These are phyloP conservation scores for Pseudocercospora macadamiae DNA, from an alignment of 2,329 filamentous ascomycete species.

Conservation along the genomic window DNA sequence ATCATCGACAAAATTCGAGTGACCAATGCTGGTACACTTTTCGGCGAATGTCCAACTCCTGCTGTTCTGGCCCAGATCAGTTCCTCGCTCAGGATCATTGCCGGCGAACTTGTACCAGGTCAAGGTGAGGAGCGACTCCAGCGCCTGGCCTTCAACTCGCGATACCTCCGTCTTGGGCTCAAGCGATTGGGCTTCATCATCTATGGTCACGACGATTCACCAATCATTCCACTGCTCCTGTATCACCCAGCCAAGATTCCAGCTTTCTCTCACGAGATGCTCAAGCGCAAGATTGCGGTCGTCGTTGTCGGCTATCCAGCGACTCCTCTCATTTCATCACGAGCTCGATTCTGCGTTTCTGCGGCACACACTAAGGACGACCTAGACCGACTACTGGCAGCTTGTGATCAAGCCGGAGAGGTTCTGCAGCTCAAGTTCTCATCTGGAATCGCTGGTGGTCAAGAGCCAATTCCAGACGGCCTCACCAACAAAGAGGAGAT, in stretches of 20 bases:
- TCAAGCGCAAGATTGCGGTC: constrained; percentile 94
- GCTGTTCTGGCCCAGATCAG: constrained; percentile 90
- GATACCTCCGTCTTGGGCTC: constrained; percentile 94
- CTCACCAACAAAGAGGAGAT: constrained; percentile 72
- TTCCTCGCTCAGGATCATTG: constrained; percentile 83
- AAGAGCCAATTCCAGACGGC: constrained; percentile 73
- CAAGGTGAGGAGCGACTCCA: constrained; percentile 95
- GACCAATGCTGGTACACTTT: constrained; percentile 83
- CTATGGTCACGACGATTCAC: constrained; percentile 96
- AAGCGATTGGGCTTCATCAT: constrained; percentile 97
- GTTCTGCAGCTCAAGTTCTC: constrained; percentile 95
- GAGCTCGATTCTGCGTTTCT: constrained; percentile 93
- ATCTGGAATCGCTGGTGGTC: constrained; percentile 89
- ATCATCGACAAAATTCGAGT: constrained; percentile 90
- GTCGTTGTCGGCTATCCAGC: constrained; percentile 97
- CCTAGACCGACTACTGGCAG: constrained; percentile 82
- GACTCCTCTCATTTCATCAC: constrained; percentile 90
- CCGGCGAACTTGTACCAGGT: constrained; percentile 81
- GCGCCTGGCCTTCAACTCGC: constrained; percentile 95
- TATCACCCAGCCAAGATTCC: constrained; percentile 99
- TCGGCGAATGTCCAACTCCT: constrained; percentile 84
- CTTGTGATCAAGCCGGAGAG: constrained; percentile 91
- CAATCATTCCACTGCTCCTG: constrained; percentile 90
- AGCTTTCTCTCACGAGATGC: constrained; percentile 97
- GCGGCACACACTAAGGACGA: constrained; percentile 98